Conservation (phyloP, 257 asterid species). For the Osmanthus fragrans region DNA sequence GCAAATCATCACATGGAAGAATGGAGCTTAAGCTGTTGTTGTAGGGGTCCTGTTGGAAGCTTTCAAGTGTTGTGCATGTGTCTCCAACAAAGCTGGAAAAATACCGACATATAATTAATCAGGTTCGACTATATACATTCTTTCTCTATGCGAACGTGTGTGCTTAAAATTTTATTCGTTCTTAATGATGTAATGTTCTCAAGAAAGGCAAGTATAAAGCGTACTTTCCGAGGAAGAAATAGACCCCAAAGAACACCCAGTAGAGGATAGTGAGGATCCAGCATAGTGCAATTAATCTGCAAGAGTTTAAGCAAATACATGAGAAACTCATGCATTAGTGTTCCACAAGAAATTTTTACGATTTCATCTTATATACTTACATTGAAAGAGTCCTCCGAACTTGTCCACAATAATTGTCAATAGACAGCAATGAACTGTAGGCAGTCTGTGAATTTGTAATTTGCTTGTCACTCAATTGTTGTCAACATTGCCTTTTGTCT, state of each 20-base stretch:
- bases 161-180: too few relatives aligned
- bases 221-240: too few relatives aligned
- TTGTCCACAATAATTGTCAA: too few relatives aligned
- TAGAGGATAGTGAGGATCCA: too few relatives aligned
- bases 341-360: too few relatives aligned
- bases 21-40: conserved; percentile 82
- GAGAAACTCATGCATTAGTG: too few relatives aligned
- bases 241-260: too few relatives aligned
- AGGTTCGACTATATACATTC: background rate
- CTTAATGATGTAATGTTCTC: background rate
- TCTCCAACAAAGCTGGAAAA: conserved; percentile 67
- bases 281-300: too few relatives aligned
- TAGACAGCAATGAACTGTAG: background rate
- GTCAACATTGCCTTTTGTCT: background rate
- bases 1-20: conserved; percentile 75
- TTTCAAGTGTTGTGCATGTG: conserved; percentile 70
- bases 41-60: conserved; percentile 69
- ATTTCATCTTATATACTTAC: too few relatives aligned
- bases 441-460: background rate
- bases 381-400: too few relatives aligned
- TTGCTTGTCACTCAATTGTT: background rate
- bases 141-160: background rate
- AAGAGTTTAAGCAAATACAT: too few relatives aligned
- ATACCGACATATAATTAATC: background rate
- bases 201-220: conserved; percentile 3